These are phyloP conservation scores for Cicer yamashitae DNA, from an alignment of 306 rosid species.

Conservation along the genomic window DNA sequence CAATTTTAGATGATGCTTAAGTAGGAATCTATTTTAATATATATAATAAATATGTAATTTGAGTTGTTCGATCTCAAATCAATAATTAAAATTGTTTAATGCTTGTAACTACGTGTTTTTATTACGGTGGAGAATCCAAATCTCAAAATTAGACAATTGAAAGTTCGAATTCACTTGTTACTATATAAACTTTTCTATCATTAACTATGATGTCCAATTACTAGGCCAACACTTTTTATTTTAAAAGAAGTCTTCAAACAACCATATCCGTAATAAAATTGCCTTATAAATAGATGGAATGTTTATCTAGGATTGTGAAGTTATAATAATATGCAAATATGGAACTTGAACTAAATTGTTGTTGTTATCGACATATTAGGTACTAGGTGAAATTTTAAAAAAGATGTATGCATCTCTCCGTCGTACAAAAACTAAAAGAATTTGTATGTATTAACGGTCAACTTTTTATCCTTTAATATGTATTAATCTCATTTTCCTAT, in stretches of 20 bases:
- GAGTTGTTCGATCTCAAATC: too few relatives aligned
- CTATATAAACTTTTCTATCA: too few relatives aligned
- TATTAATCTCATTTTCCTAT: too few relatives aligned
- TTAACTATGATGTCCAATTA: too few relatives aligned
- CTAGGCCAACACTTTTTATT: not conserved
- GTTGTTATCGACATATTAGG: not conserved
- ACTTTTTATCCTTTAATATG: too few relatives aligned
- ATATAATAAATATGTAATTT: too few relatives aligned
- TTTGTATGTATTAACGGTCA: too few relatives aligned
- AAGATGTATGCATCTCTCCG: not conserved
- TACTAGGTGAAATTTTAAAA: not conserved
- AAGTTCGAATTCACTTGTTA: too few relatives aligned
- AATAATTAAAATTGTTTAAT: too few relatives aligned
- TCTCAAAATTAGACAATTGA: not conserved
- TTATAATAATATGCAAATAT: not conserved
- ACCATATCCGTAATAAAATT: not conserved
- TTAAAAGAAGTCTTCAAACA: not conserved
- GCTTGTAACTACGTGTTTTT: too few relatives aligned
- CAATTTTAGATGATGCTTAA: too few relatives aligned
- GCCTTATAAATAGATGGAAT: not conserved
- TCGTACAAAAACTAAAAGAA: not conserved
- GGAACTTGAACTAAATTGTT: not conserved
- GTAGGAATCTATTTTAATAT: too few relatives aligned
- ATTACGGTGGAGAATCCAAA: not conserved
- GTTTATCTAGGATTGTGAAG: not conserved